These are phyloP conservation scores for Myriosclerotinia scirpicola DNA, from an alignment of 2,329 filamentous ascomycete species.

Conservation along the genomic window DNA sequence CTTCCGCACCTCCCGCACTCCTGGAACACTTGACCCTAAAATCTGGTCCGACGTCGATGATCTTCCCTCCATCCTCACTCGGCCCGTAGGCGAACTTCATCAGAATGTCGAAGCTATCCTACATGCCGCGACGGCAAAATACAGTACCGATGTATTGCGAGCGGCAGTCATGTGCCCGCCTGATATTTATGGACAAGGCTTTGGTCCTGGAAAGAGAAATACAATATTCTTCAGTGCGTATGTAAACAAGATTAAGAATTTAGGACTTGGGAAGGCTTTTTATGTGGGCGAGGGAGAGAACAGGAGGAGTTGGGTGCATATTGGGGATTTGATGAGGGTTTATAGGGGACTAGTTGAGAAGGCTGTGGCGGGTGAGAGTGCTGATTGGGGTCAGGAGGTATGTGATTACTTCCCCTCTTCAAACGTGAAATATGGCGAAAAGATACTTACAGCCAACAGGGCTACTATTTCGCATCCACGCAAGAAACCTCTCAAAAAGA, in stretches of 20 bases:
- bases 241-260: not conserved
- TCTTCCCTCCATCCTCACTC: not conserved
- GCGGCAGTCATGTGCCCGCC: not conserved
- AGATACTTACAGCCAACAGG: not conserved
- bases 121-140: not conserved
- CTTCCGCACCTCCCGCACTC: not conserved
- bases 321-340: not conserved
- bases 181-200: not conserved
- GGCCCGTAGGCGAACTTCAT: not conserved
- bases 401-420: not conserved
- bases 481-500: not conserved
- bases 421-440: not conserved
- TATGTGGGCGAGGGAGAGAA: not conserved
- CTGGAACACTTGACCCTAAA: not conserved
- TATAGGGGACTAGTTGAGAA: not conserved
- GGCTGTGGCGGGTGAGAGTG: not conserved
- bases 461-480: not conserved
- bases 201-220: not conserved
- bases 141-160: not conserved
- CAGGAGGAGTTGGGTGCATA: not conserved
- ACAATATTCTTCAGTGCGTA: not conserved
- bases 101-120: not conserved
- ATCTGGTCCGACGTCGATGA: not conserved
- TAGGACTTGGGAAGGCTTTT: not conserved
- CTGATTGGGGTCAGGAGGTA: not conserved